These are phyloP conservation scores for Triticum urartu DNA, from an alignment of 176 grass and related monocot species.

Conservation along the genomic window DNA sequence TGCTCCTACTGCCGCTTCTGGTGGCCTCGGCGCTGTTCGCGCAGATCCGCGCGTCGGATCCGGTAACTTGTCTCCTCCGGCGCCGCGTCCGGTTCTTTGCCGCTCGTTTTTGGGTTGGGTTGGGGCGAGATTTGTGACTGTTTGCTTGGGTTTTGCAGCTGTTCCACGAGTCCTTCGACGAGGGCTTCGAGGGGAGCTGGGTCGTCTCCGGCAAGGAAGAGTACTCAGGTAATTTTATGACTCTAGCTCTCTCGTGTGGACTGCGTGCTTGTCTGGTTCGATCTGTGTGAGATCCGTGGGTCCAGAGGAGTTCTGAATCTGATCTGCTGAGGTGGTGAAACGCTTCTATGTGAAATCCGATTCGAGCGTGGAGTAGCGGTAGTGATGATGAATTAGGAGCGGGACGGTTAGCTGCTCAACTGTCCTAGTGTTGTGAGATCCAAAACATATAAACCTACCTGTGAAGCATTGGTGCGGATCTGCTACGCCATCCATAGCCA, in stretches of 20 bases:
- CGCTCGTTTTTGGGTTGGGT: neutral
- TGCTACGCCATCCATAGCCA: neutral
- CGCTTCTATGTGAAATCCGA: neutral
- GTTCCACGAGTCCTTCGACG: slow-evolving; percentile 86
- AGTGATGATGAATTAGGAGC: neutral
- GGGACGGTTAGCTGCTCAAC: neutral
- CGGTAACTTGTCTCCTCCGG: slow-evolving; percentile 38
- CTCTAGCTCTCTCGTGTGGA: neutral
- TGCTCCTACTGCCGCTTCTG: slow-evolving; percentile 46
- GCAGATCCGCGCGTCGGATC: slow-evolving; percentile 82
- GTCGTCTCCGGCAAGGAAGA: slow-evolving; percentile 71
- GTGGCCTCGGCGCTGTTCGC: slow-evolving; percentile 49
- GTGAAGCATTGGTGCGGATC: neutral
- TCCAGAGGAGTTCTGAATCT: neutral
- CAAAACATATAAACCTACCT: neutral
- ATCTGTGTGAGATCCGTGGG: slow-evolving; percentile 25
- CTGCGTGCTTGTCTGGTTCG: neutral
- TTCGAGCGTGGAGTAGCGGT: neutral
- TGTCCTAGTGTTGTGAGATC: neutral
- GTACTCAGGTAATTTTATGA: slow-evolving; percentile 56
- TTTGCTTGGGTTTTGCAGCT: slow-evolving; percentile 46
- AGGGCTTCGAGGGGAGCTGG: slow-evolving; percentile 81
- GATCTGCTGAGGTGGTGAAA: neutral
- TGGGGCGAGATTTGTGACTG: slow-evolving; percentile 18
- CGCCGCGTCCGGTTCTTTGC: neutral